These are phyloP conservation scores for Monosporascus sp. DNA, from an alignment of 2,329 filamentous ascomycete genomes.

Conservation along the genomic window DNA sequence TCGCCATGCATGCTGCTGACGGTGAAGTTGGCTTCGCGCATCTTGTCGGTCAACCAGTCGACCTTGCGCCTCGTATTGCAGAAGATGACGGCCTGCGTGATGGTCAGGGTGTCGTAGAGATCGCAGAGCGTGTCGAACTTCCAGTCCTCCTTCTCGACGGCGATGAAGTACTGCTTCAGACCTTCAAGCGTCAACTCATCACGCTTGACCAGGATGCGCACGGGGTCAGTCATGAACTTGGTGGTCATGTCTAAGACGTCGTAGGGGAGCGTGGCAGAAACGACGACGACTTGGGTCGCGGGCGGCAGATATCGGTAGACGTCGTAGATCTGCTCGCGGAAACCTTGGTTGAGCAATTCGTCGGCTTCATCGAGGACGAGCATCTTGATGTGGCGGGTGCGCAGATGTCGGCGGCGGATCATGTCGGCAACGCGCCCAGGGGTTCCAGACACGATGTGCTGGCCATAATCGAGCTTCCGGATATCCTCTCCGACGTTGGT, in stretches of 20 bases:
- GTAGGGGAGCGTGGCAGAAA: slow-evolving; percentile 93
- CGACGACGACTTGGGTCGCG: slow-evolving; percentile 95
- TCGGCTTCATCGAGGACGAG: slow-evolving; percentile 58
- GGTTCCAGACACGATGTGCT: slow-evolving; percentile 95
- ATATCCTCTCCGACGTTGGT: slow-evolving; percentile 98
- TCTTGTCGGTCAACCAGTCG: slow-evolving; percentile 98
- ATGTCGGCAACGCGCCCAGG: slow-evolving; percentile 81
- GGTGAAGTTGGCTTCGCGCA: slow-evolving; percentile 97
- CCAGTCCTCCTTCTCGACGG: slow-evolving; percentile 99
- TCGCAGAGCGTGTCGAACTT: slow-evolving; percentile 99
- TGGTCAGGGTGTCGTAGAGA: slow-evolving; percentile 96
- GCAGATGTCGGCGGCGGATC: slow-evolving; percentile 53
- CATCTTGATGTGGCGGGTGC: slow-evolving; percentile 61
- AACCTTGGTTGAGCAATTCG: slow-evolving; percentile 79
- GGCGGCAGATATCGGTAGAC: slow-evolving; percentile 96
- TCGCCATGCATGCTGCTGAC: slow-evolving; percentile 99
- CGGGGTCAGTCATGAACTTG: slow-evolving; percentile 99
- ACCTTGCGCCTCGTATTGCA: slow-evolving; percentile 99
- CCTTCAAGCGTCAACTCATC: slow-evolving; percentile 97
- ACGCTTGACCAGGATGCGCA: slow-evolving; percentile 95
- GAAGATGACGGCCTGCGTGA: slow-evolving; percentile 98
- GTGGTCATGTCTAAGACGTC: slow-evolving; percentile 99
- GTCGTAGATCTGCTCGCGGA: slow-evolving; percentile 98
- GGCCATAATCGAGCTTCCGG: slow-evolving; percentile 92
- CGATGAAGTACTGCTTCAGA: slow-evolving; percentile 98